Base-by-base conservation (phyloP, 2,329 filamentous ascomycete genomes). In the Zymoseptoria tritici region DNA sequence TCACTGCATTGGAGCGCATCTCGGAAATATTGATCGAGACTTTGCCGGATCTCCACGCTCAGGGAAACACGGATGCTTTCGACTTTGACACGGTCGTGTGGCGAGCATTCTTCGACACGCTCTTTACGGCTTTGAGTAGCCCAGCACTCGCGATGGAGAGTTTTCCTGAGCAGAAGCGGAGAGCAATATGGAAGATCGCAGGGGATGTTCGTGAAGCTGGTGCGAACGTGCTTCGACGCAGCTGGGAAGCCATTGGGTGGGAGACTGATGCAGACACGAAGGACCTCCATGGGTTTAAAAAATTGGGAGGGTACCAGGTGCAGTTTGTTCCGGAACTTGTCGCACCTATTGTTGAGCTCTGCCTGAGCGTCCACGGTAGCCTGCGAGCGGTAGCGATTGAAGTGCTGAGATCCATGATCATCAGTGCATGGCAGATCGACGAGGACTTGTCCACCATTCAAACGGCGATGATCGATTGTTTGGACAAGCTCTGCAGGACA, bases 151-250 rank as follows among this genome's bases (percentile, higher is more conserved):
- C 94, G 0, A 82, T 99, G 46, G 94, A 99, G 72, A 96, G 92
- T 0, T 97, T 97, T 71, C 91, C 94, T 0, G 95, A 99, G 73
- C 94, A 99, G 76, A 99, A 97, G 77, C 82, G 94, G 52, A 82
- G 94, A 58, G 93, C 94, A 0, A 93, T 97, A 1, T 99, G 95
- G 94, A 99, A 97, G 77, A 97, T 99, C 71, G 94, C 93, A 3
- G 94, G 94, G 5, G 95, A 99, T 75, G 91, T 99, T 55, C 84
- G 94, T 58, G 92, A 97, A 73, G 84, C 91, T 65, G 94, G 95
- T 16, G 93, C 94, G 3, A 89, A 93, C 55, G 80, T 99, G 8
- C 79, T 99, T 36, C 85, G 88, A 62, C 83, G 85, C 26, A 93
- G 89, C 5, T 99, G 94, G 94, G 90, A 96, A 71, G 89, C 91